These are phyloP conservation scores for Nannochloris sp. DNA, from an alignment of 139 green algal genomes.

Conservation along the genomic window DNA sequence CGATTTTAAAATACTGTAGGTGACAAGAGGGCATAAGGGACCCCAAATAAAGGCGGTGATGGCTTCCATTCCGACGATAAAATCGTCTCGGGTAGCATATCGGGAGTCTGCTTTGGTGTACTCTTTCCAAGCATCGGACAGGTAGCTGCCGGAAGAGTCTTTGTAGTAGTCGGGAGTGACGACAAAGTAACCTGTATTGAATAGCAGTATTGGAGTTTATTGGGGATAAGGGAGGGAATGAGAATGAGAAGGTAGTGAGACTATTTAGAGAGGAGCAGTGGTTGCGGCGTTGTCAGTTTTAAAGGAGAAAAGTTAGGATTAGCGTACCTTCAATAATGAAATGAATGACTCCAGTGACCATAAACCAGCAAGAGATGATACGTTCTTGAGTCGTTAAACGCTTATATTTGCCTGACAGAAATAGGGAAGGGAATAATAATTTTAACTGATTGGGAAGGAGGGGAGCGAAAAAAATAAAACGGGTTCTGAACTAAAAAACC, in stretches of 20 bases:
- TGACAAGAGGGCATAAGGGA: slow-evolving; percentile 56
- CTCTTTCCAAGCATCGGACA: slow-evolving; percentile 87
- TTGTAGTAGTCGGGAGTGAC: slow-evolving; percentile 62
- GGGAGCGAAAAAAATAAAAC: too few relatives aligned
- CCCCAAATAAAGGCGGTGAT: slow-evolving; percentile 78
- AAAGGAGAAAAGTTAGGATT: not conserved
- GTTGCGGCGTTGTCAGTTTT: too few relatives aligned
- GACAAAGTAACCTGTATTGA: slow-evolving; percentile 46
- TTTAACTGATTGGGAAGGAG: not conserved
- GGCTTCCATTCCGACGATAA: slow-evolving; percentile 74
- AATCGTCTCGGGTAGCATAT: slow-evolving; percentile 78
- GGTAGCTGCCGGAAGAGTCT: slow-evolving; percentile 51
- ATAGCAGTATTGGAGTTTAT: not conserved
- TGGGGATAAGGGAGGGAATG: too few relatives aligned
- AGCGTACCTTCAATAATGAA: slow-evolving; percentile 69
- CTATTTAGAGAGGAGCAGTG: too few relatives aligned
- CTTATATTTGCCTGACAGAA: slow-evolving; percentile 13
- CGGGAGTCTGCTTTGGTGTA: slow-evolving; percentile 82
- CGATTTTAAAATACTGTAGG: slow-evolving; percentile 40
- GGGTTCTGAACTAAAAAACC: not conserved
- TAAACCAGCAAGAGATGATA: slow-evolving; percentile 54
- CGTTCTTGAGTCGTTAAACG: slow-evolving; percentile 39
- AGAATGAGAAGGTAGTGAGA: too few relatives aligned
- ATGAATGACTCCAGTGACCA: slow-evolving; percentile 68
- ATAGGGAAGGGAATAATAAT: too few relatives aligned